These are phyloP conservation scores for Venturia pyrina DNA, from an alignment of 2,329 filamentous ascomycete genomes.

Conservation along the genomic window DNA sequence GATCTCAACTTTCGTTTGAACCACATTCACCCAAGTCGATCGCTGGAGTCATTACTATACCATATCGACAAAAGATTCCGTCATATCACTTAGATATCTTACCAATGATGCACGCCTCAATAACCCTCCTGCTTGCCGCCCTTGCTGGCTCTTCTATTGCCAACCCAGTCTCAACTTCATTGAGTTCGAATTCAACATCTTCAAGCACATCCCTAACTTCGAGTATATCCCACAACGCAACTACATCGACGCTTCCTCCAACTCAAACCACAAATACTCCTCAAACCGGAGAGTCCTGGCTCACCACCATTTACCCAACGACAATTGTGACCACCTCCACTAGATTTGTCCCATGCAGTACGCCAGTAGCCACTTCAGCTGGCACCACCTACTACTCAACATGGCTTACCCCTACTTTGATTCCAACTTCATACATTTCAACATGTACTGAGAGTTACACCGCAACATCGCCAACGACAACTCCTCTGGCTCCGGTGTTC, in stretches of 20 bases:
- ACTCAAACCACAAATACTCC: background rate
- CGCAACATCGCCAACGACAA: background rate
- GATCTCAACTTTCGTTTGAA: background rate
- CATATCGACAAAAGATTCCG: background rate
- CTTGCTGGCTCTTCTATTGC: conserved; percentile 7
- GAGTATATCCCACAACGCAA: background rate
- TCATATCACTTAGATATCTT: background rate
- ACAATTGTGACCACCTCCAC: conserved; percentile 4
- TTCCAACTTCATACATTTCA: conserved; percentile 9
- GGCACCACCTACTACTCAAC: conserved; percentile 11
- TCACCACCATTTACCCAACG: conserved; percentile 13
- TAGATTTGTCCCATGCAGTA: conserved; percentile 11
- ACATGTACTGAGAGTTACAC: conserved; percentile 8
- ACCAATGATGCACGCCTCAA: conserved; percentile 3
- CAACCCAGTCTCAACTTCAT: background rate
- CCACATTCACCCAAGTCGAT: background rate
- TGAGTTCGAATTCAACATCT: background rate
- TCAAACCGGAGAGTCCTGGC: background rate
- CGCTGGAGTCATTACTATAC: background rate
- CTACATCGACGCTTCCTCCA: conserved; percentile 5
- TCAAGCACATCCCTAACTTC: background rate
- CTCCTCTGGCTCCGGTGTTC: background rate
- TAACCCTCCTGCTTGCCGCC: background rate
- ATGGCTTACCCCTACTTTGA: conserved; percentile 4
- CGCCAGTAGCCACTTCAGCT: conserved; percentile 6